A percentile compares a stretch with the other conserved stretches of the same genome.
Evolutionary conservation across 352 stramenopile genomes (phyloP).

Genomic region (Pythium oligandrum): DNA sequence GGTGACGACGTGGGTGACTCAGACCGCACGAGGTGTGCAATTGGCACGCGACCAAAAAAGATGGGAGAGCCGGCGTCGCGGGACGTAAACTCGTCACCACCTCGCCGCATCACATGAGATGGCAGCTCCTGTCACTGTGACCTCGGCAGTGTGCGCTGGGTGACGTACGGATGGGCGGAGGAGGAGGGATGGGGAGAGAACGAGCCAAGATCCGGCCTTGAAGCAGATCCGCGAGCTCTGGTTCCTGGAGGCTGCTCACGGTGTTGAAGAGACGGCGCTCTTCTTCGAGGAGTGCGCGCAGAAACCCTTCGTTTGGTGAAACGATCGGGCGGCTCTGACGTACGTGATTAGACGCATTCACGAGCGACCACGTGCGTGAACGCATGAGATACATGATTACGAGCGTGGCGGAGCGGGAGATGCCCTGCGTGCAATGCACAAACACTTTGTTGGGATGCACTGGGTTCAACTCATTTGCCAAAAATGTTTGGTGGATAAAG

Average conservation of each 20-base stretch:
- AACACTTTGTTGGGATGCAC: slow-evolving; percentile 32
- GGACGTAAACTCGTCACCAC: too few relatives aligned
- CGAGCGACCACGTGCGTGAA: slow-evolving; percentile 42
- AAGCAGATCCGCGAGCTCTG: slow-evolving; percentile 51
- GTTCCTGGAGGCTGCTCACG: slow-evolving; percentile 38
- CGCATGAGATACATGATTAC: slow-evolving; percentile 73
- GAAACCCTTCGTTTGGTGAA: slow-evolving; percentile 59
- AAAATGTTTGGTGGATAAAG: slow-evolving; percentile 38
- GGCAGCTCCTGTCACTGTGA: too few relatives aligned
- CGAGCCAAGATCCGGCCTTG: slow-evolving; percentile 18
- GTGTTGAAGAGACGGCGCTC: slow-evolving; percentile 40
- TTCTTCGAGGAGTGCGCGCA: slow-evolving; percentile 39
- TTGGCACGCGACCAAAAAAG: too few relatives aligned
- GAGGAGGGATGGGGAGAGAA: too few relatives aligned
- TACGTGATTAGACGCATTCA: slow-evolving; percentile 56
- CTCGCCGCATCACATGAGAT: too few relatives aligned
- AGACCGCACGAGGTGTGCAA: too few relatives aligned
- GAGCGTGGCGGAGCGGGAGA: slow-evolving; percentile 62
- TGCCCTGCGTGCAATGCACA: slow-evolving; percentile 71
- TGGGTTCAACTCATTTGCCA: neutral
- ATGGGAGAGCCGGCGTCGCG: too few relatives aligned
- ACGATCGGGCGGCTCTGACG: slow-evolving; percentile 42
- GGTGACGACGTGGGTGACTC: too few relatives aligned
- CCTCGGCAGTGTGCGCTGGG: too few relatives aligned
- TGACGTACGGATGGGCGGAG: too few relatives aligned